Evolutionary conservation across 1,284 basidiomycete genomes (phyloP).

Genomic region (Fomitopsis palustris): DNA sequence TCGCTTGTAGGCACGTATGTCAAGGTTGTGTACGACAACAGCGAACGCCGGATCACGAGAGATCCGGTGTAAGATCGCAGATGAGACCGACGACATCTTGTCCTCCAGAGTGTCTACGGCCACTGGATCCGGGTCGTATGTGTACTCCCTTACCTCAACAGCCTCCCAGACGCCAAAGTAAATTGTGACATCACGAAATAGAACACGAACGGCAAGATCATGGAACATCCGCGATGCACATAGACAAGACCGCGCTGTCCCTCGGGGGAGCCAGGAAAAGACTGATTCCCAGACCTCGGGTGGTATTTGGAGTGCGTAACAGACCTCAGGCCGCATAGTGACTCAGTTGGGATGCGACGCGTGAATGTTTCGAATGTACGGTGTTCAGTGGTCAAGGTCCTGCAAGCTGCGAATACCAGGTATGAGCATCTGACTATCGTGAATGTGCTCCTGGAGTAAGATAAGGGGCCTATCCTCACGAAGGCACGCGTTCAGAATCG

Average conservation of each 20-base stretch:
- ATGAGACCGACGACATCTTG: background rate
- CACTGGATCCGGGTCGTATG: background rate
- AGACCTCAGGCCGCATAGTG: too few relatives aligned
- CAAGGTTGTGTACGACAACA: slow-evolving; percentile 7
- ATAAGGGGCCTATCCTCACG: too few relatives aligned
- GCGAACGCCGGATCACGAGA: slow-evolving; percentile 10
- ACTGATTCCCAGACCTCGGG: slow-evolving; percentile 8
- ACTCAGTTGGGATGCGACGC: too few relatives aligned
- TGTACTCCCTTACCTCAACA: background rate
- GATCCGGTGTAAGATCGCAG: slow-evolving; percentile 11
- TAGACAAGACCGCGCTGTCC: slow-evolving; percentile 4
- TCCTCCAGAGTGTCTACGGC: background rate
- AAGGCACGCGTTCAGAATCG: too few relatives aligned
- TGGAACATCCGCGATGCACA: slow-evolving; percentile 5
- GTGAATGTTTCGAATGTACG: too few relatives aligned
- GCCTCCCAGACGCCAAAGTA: slow-evolving; percentile 9
- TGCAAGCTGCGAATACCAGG: too few relatives aligned
- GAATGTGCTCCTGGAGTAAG: too few relatives aligned
- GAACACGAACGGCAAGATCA: background rate
- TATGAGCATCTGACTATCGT: too few relatives aligned
- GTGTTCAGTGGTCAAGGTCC: too few relatives aligned
- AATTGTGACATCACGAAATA: slow-evolving; percentile 8
- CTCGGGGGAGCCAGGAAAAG: background rate
- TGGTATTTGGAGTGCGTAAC: too few relatives aligned
- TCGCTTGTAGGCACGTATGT: slow-evolving; percentile 6